Percentiles rank a stretch among this genome's conserved stretches.
Evolutionary conservation across 2,329 filamentous ascomycete genomes (phyloP).

Genomic region (Stemphylium lycopersici): DNA sequence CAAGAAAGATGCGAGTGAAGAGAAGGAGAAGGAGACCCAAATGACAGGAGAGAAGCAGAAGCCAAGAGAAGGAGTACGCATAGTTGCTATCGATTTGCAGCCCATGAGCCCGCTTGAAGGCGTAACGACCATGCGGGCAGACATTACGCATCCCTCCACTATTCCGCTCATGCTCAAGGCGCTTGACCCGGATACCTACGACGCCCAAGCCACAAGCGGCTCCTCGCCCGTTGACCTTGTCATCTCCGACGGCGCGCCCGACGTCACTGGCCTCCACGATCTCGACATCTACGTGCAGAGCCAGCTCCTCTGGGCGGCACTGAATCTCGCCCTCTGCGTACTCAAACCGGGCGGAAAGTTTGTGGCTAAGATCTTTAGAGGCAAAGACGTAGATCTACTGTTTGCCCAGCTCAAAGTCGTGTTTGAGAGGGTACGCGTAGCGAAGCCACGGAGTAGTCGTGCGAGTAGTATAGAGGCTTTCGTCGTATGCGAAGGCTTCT

Average conservation of each 20-base stretch:
- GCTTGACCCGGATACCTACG: constrained; percentile 70
- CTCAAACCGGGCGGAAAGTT: constrained; percentile 93
- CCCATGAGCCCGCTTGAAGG: constrained; percentile 93
- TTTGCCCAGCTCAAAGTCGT: constrained; percentile 93
- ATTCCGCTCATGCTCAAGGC: constrained; percentile 86
- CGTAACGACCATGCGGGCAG: constrained; percentile 88
- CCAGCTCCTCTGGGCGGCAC: constrained; percentile 89
- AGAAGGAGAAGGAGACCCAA: constrained; percentile 3
- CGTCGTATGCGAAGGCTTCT: constrained; percentile 90
- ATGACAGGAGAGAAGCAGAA: constrained; percentile 35
- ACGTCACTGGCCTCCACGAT: constrained; percentile 95
- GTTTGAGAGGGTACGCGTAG: constrained; percentile 84
- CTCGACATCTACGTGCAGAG: constrained; percentile 98
- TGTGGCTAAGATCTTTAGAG: constrained; percentile 96
- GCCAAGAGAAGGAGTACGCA: constrained; percentile 78
- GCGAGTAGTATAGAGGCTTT: constrained; percentile 97
- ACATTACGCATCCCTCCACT: constrained; percentile 96
- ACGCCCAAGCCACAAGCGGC: constrained; percentile 53
- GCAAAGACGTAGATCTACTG: constrained; percentile 91
- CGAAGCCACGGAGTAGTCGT: constrained; percentile 92
- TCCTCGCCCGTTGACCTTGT: constrained; percentile 88
- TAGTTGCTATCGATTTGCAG: constrained; percentile 94
- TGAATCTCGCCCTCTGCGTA: constrained; percentile 92
- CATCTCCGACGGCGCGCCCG: constrained; percentile 91
- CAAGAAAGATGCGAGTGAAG: constrained; percentile 15